These are phyloP conservation scores for Sicyos edulis DNA, from an alignment of 306 rosid genomes.

Conservation along the genomic window DNA sequence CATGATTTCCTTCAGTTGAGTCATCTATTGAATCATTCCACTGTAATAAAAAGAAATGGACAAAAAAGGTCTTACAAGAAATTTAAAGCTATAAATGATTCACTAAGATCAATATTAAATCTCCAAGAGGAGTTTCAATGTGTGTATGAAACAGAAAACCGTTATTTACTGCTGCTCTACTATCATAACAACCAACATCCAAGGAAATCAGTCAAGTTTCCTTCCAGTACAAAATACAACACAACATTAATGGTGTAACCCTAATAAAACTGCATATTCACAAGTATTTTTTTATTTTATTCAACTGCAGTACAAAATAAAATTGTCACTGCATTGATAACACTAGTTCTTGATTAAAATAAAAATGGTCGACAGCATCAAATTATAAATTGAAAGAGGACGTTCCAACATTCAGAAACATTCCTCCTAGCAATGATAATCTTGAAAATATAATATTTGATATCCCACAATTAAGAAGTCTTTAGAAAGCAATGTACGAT, in stretches of 20 bases:
- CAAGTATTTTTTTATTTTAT: not conserved
- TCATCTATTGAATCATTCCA: slow-evolving; percentile 64
- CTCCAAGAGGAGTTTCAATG: no score
- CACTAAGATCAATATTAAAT: no score
- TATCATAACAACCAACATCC: not conserved
- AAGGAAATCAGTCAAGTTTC: slow-evolving; percentile 7
- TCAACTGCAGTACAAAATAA: not conserved
- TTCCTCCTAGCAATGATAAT: not conserved
- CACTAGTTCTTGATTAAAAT: not conserved
- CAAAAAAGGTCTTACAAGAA: not conserved
- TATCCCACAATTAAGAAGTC: not conserved
- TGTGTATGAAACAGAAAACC: not conserved
- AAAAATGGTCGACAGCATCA: not conserved
- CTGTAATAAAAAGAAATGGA: slow-evolving; percentile 30
- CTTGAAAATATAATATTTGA: not conserved
- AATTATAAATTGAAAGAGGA: not conserved
- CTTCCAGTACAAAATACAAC: slow-evolving; percentile 1
- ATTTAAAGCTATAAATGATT: not conserved
- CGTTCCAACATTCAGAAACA: not conserved
- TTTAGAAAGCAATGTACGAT: slow-evolving; percentile 10
- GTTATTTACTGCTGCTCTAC: not conserved
- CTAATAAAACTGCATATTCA: not conserved
- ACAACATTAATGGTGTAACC: not conserved
- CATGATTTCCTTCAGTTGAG: slow-evolving; percentile 21
- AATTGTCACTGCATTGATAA: not conserved